Conservation (phyloP, 2,329 filamentous ascomycete genomes). For the Cladosporium phlei region DNA sequence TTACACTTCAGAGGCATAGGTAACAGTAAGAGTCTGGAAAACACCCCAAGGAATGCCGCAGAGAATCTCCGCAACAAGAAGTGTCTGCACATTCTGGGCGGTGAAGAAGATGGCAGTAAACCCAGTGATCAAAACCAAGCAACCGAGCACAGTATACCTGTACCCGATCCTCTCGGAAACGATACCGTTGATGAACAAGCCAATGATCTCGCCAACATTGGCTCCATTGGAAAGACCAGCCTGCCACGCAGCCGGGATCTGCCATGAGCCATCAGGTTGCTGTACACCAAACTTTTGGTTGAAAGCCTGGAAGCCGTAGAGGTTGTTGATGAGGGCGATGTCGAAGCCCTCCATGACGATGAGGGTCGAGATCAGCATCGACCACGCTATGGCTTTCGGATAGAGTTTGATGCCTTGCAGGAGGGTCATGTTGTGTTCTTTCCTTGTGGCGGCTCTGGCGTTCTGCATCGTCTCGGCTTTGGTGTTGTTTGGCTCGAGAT, state of each 20-base stretch:
- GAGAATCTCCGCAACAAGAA: slow-evolving; percentile 45
- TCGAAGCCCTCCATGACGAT: slow-evolving; percentile 93
- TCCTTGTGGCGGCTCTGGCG: slow-evolving; percentile 43
- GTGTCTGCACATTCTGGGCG: slow-evolving; percentile 39
- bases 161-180: slow-evolving; percentile 45
- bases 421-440: slow-evolving; percentile 52
- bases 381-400: slow-evolving; percentile 81
- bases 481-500: slow-evolving; percentile 26
- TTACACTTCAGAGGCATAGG: slow-evolving; percentile 19
- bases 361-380: slow-evolving; percentile 79
- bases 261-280: slow-evolving; percentile 35
- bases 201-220: slow-evolving; percentile 41
- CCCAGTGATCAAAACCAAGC: slow-evolving; percentile 38
- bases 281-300: slow-evolving; percentile 43
- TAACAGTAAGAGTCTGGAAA: slow-evolving; percentile 47
- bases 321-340: slow-evolving; percentile 74
- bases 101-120: slow-evolving; percentile 49
- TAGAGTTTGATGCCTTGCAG: slow-evolving; percentile 74
- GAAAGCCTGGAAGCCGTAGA: slow-evolving; percentile 54
- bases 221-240: slow-evolving; percentile 45
- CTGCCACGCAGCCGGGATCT: slow-evolving; percentile 45
- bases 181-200: slow-evolving; percentile 45
- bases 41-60: slow-evolving; percentile 46
- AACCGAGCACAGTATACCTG: slow-evolving; percentile 41
- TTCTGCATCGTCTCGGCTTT: slow-evolving; percentile 34